Evolutionary conservation across 305 asterid species (phyloP).

Genomic region (Fraxinus nigra): DNA sequence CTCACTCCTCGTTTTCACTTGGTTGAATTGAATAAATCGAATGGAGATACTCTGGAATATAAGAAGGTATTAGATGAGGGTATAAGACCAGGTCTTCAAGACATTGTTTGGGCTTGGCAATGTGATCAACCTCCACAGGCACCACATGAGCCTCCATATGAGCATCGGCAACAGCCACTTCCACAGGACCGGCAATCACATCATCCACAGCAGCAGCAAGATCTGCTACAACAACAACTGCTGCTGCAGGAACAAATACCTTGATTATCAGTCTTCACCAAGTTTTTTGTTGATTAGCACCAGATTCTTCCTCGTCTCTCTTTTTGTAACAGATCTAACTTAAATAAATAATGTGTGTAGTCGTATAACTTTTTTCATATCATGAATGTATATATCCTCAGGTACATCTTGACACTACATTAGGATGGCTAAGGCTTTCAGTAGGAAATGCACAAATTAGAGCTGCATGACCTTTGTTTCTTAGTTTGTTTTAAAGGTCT

Average conservation of each 20-base stretch:
- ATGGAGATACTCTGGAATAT: constrained; percentile 58
- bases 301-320: not conserved
- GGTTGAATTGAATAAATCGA: constrained; percentile 55
- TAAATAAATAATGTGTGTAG: not conserved
- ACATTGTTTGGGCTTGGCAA: constrained; percentile 59
- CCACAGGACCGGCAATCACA: not conserved
- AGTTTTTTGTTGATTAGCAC: not conserved
- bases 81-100: constrained; percentile 56
- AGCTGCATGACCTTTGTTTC: not conserved
- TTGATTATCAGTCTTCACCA: constrained; percentile 2
- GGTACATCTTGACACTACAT: not conserved
- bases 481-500: not conserved
- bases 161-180: not conserved
- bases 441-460: not conserved
- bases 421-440: not conserved
- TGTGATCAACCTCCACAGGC: constrained; percentile 29
- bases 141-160: not conserved
- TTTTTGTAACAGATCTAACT: not conserved
- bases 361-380: not conserved
- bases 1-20: constrained; percentile 43
- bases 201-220: constrained; percentile 1
- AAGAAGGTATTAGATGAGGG: constrained; percentile 43
- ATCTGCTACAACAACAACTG: not conserved
- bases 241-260: constrained; percentile 26
- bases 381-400: not conserved